Percentiles rank a stretch among this genome's conserved stretches.
phyloP scores from a whole-genome alignment of 2,329 filamentous ascomycete genomes.

The Furcasterigmium sp. region DNA sequence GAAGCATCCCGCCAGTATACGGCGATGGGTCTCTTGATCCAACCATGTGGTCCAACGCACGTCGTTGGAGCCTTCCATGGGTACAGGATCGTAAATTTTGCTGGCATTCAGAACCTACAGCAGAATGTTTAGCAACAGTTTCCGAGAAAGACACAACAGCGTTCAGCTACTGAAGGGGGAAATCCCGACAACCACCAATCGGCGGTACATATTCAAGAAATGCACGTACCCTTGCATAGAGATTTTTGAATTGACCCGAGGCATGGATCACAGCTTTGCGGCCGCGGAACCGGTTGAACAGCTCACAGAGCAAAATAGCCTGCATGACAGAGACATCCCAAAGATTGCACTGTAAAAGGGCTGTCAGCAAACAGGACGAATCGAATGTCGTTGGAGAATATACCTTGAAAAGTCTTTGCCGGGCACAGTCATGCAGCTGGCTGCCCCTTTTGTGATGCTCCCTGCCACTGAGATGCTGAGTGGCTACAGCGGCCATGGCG shows the following conservation, averaged over 20 bases:
- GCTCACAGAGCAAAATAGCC: constrained; percentile 48
- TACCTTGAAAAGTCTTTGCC: constrained; percentile 44
- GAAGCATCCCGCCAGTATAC: constrained; percentile 52
- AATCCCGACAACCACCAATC: too few relatives aligned
- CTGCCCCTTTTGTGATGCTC: constrained; percentile 46
- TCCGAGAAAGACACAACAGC: too few relatives aligned
- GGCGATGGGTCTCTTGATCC: constrained; percentile 43
- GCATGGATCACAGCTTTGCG: constrained; percentile 40
- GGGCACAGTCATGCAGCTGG: constrained; percentile 46
- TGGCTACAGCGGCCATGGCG: constrained; percentile 53
- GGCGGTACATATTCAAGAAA: too few relatives aligned
- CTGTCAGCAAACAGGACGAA: constrained; percentile 7
- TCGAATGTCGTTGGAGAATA: constrained; percentile 22
- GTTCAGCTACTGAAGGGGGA: too few relatives aligned
- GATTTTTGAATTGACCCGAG: constrained; percentile 42
- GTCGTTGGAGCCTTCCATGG: constrained; percentile 17
- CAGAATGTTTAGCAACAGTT: constrained; percentile 20
- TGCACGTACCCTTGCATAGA: constrained; percentile 46
- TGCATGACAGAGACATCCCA: constrained; percentile 49
- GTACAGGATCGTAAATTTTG: constrained; percentile 17
- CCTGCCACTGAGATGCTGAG: constrained; percentile 41
- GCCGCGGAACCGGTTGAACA: constrained; percentile 50
- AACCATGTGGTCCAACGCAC: constrained; percentile 49
- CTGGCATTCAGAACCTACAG: constrained; percentile 33
- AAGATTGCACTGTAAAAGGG: constrained; percentile 31